Base-by-base conservation (phyloP, 1,284 basidiomycete genomes). In the Irpex sp. region DNA sequence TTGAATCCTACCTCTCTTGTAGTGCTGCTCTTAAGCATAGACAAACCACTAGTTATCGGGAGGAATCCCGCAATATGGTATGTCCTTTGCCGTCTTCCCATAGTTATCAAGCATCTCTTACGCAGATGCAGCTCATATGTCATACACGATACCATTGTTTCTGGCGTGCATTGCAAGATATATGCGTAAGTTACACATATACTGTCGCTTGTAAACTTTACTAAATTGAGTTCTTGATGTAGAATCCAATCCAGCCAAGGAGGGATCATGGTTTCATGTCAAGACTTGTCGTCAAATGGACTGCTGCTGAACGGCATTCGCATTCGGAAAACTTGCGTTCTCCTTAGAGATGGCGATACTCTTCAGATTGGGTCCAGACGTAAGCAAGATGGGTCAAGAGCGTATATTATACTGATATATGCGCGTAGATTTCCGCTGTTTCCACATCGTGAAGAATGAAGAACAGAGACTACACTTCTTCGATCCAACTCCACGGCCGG, bases 251-350 rank as follows among this genome's bases (percentile, higher is more conserved):
- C 89, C n/a, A 85, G 85, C 47, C 82, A 82, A 3, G 91, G 89
- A 59, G 88, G 88, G 3, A 78, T 89, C 47, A 85, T 92, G 66
- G 81, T 92, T 58, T 92, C 91, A 2, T 92, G 91, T 69, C 87
- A 91, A 75, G 93, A 94, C 72, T 47, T 85, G 17, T 94, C 92
- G 0, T 85, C 86, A n/a, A 93, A 93, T 67, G 92, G 93, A 1
- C 77, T 93, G 47, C 72, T 83, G 38, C 77, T 93, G 59, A 94
- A 94, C 70, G 86, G 82, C 0, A 82, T 89, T 68, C 81, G 82
- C 56, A 84, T 93, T 54, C 81, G 81, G 52, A 87, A 85, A 71
- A 77, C 82, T 1, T 84, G 83, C 1, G 82, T 88, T 21, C 86
- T 93, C 59, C 77, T 93, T 4, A 86, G 89, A 85, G 82, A 93